Evolutionary conservation across 2,329 filamentous ascomycete species (phyloP).

Genomic region (Diatrype stigma): DNA sequence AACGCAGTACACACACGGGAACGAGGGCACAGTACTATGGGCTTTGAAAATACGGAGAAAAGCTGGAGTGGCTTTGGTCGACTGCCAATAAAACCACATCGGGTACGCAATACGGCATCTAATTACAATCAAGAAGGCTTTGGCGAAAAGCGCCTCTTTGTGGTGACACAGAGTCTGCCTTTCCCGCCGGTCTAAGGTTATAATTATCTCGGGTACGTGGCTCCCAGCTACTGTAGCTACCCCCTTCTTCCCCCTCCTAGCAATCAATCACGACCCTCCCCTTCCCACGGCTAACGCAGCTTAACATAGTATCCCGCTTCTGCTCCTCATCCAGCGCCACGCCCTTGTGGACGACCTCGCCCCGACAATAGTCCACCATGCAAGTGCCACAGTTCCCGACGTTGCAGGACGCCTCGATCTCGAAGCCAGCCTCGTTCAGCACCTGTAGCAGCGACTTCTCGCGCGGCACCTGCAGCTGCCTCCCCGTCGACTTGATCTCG

Average conservation of each 20-base stretch:
- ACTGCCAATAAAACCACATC: no score
- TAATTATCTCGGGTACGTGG: no score
- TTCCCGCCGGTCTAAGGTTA: no score
- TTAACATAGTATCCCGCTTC: conserved; percentile 23
- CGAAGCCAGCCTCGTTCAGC: conserved; percentile 28
- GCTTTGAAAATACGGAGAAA: no score
- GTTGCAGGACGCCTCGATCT: conserved; percentile 27
- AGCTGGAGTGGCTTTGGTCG: no score
- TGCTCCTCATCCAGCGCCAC: conserved; percentile 25
- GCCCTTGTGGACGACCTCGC: conserved; percentile 24
- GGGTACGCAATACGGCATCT: no score
- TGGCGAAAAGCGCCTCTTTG: no score
- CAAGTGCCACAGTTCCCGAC: conserved; percentile 29
- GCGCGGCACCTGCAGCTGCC: conserved; percentile 20
- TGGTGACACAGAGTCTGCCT: no score
- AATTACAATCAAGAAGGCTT: no score
- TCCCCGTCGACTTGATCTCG: conserved; percentile 19
- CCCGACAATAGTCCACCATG: conserved; percentile 25
- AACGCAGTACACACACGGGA: no score
- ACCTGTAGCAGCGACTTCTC: conserved; percentile 28
- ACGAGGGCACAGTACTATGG: no score
- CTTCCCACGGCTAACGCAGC: conserved; percentile 28
- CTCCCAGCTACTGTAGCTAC: neutral
- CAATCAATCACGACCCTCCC: conserved; percentile 22
- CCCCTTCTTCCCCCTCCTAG: neutral